A percentile compares a stretch with the other conserved stretches of the same genome.
phyloP scores from a whole-genome alignment of 2,329 filamentous ascomycete genomes.

The Plectosphaerella cucumerina region DNA sequence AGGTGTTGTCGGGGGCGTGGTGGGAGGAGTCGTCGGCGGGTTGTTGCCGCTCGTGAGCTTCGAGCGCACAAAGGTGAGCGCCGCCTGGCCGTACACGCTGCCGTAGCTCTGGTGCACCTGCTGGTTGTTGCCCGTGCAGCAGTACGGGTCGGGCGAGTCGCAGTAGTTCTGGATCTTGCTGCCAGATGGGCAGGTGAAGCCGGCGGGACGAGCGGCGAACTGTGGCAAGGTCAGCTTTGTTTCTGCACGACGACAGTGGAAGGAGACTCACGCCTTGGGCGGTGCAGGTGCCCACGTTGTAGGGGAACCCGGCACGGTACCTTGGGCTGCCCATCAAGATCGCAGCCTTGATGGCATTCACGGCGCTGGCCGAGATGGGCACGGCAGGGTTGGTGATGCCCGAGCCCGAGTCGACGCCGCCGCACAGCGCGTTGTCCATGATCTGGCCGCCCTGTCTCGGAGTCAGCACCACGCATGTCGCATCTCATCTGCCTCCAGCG shows the following conservation, averaged over 20 bases:
- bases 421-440: conserved; percentile 59
- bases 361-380: conserved; percentile 38
- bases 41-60: background rate
- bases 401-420: conserved; percentile 47
- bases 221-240: conserved; percentile 17
- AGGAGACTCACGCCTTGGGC: conserved; percentile 49
- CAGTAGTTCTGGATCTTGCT: conserved; percentile 57
- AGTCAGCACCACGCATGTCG: background rate
- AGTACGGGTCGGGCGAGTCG: conserved; percentile 56
- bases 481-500: background rate
- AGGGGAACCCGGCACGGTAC: conserved; percentile 48
- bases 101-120: conserved; percentile 51
- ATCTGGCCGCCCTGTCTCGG: conserved; percentile 52
- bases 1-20: background rate
- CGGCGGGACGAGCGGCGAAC: conserved; percentile 52
- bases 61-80: conserved; percentile 51
- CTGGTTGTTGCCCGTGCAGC: conserved; percentile 53
- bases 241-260: background rate
- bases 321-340: conserved; percentile 64
- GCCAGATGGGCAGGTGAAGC: conserved; percentile 49
- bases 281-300: conserved; percentile 56
- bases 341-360: conserved; percentile 55
- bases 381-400: conserved; percentile 38
- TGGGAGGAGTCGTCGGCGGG: background rate
- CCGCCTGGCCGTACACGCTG: background rate